Percentiles rank a stretch among this genome's conserved stretches.
Evolutionary conservation across 2,329 filamentous ascomycete genomes (phyloP).

Genomic region (Aphanocladium album): DNA sequence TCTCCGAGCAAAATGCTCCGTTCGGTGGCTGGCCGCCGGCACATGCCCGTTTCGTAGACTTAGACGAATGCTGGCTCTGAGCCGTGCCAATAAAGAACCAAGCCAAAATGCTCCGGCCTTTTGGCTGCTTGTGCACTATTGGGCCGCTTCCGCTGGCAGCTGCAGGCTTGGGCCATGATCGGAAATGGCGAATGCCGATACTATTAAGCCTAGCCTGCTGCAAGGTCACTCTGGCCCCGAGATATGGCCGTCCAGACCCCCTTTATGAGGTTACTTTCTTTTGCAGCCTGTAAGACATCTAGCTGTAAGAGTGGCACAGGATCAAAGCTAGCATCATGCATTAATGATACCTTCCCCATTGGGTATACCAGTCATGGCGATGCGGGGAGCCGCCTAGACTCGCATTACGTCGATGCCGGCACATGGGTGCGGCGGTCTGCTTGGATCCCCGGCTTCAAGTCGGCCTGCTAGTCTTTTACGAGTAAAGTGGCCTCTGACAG

Average conservation of each 20-base stretch:
- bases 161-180: not conserved
- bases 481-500: not conserved
- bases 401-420: not conserved
- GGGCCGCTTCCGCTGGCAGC: not conserved
- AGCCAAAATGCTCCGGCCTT: not conserved
- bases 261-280: not conserved
- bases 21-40: not conserved
- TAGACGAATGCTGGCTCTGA: not conserved
- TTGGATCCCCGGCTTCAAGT: not conserved
- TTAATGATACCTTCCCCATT: slow-evolving; percentile 1
- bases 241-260: not conserved
- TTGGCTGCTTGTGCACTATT: not conserved
- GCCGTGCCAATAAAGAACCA: not conserved
- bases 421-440: not conserved
- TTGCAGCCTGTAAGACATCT: not conserved
- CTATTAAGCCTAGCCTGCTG: slow-evolving; percentile 5
- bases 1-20: not conserved
- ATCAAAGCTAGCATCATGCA: slow-evolving; percentile 4
- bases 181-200: not conserved
- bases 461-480: not conserved
- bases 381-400: not conserved
- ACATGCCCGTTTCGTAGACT: not conserved
- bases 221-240: not conserved
- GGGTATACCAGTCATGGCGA: not conserved
- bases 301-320: not conserved